Percentiles rank a stretch among this genome's conserved stretches.
Conservation (phyloP, 495 filamentous ascomycete species). For the Beverwykella pulmonaria region DNA sequence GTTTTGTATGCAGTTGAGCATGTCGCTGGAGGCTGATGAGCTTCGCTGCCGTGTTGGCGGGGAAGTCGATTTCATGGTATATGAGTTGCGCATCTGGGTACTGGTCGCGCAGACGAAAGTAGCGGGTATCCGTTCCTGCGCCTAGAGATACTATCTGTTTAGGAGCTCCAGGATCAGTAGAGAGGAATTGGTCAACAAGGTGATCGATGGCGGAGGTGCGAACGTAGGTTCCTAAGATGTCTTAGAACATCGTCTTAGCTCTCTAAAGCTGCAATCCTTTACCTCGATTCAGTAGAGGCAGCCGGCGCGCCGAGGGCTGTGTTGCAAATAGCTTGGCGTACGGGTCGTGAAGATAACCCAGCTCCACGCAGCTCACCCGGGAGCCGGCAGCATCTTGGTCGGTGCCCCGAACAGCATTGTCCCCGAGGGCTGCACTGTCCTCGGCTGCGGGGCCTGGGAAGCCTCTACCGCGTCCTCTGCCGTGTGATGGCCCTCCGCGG, state of each 20-base stretch:
- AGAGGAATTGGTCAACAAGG: constrained; percentile 73
- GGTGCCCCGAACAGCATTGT: constrained; percentile 77
- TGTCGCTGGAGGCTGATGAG: constrained; percentile 54
- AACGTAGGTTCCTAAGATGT: constrained; percentile 78
- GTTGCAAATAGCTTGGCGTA: constrained; percentile 71
- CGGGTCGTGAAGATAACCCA: constrained; percentile 84
- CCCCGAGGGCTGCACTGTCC: constrained; percentile 42
- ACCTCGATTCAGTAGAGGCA: constrained; percentile 95
- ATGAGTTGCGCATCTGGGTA: constrained; percentile 51
- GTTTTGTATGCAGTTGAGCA: constrained; percentile 39
- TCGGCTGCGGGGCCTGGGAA: background rate
- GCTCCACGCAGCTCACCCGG: constrained; percentile 79
- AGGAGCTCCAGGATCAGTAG: constrained; percentile 30
- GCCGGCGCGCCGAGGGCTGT: constrained; percentile 54
- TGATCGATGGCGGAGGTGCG: constrained; percentile 84
- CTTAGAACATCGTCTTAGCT: background rate
- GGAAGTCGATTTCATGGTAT: constrained; percentile 95
- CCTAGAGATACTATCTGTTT: constrained; percentile 94
- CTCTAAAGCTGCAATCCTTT: constrained; percentile 2
- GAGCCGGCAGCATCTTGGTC: constrained; percentile 90
- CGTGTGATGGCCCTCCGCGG: constrained; percentile 23
- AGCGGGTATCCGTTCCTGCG: constrained; percentile 89
- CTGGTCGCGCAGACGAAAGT: constrained; percentile 64
- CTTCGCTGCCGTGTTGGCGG: constrained; percentile 69
- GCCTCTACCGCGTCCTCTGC: constrained; percentile 22